Conservation (phyloP, 2,329 filamentous ascomycete genomes). For the Aspergillus viridinutans region DNA sequence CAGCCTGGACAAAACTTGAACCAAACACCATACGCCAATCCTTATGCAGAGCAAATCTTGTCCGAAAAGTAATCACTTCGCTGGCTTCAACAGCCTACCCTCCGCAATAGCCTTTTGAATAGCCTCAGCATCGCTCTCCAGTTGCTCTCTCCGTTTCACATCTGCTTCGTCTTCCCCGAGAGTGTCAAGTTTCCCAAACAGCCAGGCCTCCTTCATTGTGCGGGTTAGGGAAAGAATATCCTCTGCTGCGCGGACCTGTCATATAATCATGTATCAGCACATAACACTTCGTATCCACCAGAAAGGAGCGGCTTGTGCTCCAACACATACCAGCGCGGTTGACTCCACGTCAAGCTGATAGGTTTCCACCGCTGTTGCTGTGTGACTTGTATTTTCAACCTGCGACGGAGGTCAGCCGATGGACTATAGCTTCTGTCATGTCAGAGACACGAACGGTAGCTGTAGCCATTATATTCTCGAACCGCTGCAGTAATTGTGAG, state of each 20-base stretch:
- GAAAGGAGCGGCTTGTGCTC: not conserved
- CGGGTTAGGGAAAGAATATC: constrained; percentile 59
- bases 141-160: constrained; percentile 37
- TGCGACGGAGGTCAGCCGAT: constrained; percentile 18
- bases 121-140: constrained; percentile 46
- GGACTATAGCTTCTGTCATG: not conserved
- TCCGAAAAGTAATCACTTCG: not conserved
- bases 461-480: constrained; percentile 53
- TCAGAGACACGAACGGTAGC: constrained; percentile 41
- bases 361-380: constrained; percentile 53
- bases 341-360: constrained; percentile 58
- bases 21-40: not conserved
- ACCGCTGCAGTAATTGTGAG: constrained; percentile 48
- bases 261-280: too few species aligned
- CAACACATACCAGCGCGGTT: constrained; percentile 49
- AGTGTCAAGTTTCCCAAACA: constrained; percentile 61
- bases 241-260: constrained; percentile 57
- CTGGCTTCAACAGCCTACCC: constrained; percentile 21
- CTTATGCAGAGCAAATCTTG: not conserved
- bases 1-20: not conserved
- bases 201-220: constrained; percentile 62
- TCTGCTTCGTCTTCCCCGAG: constrained; percentile 44
- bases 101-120: constrained; percentile 44
- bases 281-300: too few species aligned
- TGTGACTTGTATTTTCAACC: constrained; percentile 50